Conservation (phyloP, 805 yeast genomes). For the Candida khao-thaluensis region DNA sequence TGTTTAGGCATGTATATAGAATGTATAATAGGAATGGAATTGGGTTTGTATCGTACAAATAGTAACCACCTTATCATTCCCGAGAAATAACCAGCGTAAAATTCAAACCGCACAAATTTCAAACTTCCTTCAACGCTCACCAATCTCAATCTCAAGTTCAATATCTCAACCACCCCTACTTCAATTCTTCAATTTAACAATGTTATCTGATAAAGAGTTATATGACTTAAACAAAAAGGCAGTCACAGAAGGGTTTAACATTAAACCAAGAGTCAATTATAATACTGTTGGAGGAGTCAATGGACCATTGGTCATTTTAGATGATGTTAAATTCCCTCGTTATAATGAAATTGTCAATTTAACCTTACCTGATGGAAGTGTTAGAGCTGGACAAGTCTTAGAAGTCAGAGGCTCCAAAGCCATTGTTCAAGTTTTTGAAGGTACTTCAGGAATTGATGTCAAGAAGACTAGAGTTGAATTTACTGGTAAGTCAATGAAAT, state of each 20-base stretch:
- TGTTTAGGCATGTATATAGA: too few relatives aligned
- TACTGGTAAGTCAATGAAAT: constrained; percentile 90
- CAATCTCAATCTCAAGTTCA: not conserved
- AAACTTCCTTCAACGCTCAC: not conserved
- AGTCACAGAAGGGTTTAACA: constrained; percentile 85
- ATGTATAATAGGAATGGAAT: too few relatives aligned
- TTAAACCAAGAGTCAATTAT: constrained; percentile 87
- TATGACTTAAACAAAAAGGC: constrained; percentile 87
- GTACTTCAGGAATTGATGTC: constrained; percentile 98
- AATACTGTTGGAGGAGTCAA: constrained; percentile 98
- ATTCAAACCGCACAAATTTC: not conserved
- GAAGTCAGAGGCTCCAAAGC: constrained; percentile 98
- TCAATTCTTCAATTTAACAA: constrained; percentile 11
- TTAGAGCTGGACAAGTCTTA: constrained; percentile 95
- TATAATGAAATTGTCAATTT: constrained; percentile 95
- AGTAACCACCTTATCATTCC: not conserved
- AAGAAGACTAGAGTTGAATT: constrained; percentile 96
- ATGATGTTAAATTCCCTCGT: constrained; percentile 54
- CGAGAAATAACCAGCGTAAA: constrained; percentile 2
- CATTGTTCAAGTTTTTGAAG: constrained; percentile 98
- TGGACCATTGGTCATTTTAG: constrained; percentile 87
- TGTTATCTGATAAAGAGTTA: constrained; percentile 44
- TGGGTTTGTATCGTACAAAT: too few relatives aligned
- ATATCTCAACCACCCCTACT: not conserved
- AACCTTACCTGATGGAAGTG: constrained; percentile 93